A percentile compares a stretch with the other conserved stretches of the same genome.
These are phyloP conservation scores for Mycena belliarum DNA, from an alignment of 768 basidiomycete species.

Conservation along the genomic window DNA sequence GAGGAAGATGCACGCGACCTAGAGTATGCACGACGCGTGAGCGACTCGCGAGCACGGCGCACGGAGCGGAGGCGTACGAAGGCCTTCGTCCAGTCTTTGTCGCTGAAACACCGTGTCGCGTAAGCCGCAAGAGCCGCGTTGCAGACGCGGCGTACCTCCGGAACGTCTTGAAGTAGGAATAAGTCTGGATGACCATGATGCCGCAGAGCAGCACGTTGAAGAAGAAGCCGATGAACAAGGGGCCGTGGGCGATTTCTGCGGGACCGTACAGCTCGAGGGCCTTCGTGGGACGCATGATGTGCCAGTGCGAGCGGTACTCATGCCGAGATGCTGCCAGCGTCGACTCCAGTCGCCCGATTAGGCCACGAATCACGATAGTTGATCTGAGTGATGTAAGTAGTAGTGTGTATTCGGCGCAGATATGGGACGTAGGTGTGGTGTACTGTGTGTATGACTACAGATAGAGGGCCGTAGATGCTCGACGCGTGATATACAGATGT, in stretches of 20 bases:
- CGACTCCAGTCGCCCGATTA: not conserved
- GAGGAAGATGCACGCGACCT: constrained; percentile 2
- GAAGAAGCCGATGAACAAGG: constrained; percentile 33
- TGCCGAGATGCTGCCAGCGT: not conserved
- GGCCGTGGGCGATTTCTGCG: constrained; percentile 30
- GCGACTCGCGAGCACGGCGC: not conserved
- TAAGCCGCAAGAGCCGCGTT: not conserved
- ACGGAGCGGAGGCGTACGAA: not conserved
- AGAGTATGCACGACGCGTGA: too few relatives aligned
- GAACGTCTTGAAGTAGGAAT: constrained; percentile 12
- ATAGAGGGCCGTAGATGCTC: not conserved
- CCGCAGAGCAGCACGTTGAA: constrained; percentile 37
- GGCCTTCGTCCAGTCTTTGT: not conserved
- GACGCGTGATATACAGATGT: too few relatives aligned
- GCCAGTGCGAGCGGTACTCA: not conserved
- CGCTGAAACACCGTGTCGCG: not conserved
- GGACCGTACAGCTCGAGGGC: not conserved
- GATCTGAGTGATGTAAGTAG: too few relatives aligned
- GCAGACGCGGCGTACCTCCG: not conserved
- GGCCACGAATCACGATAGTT: too few relatives aligned
- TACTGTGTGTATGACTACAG: too few relatives aligned
- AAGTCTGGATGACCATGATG: constrained; percentile 33
- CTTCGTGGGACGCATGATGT: not conserved
- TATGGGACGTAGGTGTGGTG: too few relatives aligned
- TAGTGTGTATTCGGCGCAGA: too few relatives aligned